These are phyloP conservation scores for Claviceps sorghi DNA, from an alignment of 2,329 filamentous ascomycete genomes.

Conservation along the genomic window DNA sequence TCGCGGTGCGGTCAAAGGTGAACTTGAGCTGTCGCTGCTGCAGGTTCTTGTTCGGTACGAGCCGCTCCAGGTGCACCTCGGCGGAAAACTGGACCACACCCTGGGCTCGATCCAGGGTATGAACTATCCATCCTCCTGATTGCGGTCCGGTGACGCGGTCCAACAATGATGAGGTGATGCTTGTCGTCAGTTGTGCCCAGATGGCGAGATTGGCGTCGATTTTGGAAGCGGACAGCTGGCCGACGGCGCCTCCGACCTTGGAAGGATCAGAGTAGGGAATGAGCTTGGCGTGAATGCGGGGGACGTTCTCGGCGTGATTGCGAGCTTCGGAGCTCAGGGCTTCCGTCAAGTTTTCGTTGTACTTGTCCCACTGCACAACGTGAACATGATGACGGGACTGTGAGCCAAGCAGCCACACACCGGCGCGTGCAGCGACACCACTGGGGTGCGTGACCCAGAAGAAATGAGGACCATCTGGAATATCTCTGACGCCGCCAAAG, in stretches of 20 bases:
- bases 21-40: slow-evolving; percentile 31
- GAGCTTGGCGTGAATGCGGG: slow-evolving; percentile 25
- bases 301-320: slow-evolving; percentile 27
- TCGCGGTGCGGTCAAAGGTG: slow-evolving; percentile 27
- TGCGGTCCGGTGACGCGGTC: slow-evolving; percentile 30
- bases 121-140: slow-evolving; percentile 33
- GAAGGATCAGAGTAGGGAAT: slow-evolving; percentile 28
- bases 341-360: slow-evolving; percentile 39
- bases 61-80: slow-evolving; percentile 25
- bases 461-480: slow-evolving; percentile 43
- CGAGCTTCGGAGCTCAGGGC: slow-evolving; percentile 30
- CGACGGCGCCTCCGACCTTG: slow-evolving; percentile 8
- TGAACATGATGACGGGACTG: slow-evolving; percentile 20
- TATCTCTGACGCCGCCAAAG: slow-evolving; percentile 38
- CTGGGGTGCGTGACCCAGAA: slow-evolving; percentile 41
- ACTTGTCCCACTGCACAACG: slow-evolving; percentile 40
- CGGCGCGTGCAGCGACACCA: slow-evolving; percentile 34
- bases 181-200: slow-evolving; percentile 38
- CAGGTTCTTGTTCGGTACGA: slow-evolving; percentile 20
- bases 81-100: slow-evolving; percentile 25
- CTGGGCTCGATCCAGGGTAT: slow-evolving; percentile 37
- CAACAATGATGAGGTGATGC: slow-evolving; percentile 31
- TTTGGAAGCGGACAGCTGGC: slow-evolving; percentile 9
- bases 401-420: slow-evolving; percentile 39
- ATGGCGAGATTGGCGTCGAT: slow-evolving; percentile 20